Base-by-base conservation (phyloP, 2,329 filamentous ascomycete species). In the Xylariaceae sp. region DNA sequence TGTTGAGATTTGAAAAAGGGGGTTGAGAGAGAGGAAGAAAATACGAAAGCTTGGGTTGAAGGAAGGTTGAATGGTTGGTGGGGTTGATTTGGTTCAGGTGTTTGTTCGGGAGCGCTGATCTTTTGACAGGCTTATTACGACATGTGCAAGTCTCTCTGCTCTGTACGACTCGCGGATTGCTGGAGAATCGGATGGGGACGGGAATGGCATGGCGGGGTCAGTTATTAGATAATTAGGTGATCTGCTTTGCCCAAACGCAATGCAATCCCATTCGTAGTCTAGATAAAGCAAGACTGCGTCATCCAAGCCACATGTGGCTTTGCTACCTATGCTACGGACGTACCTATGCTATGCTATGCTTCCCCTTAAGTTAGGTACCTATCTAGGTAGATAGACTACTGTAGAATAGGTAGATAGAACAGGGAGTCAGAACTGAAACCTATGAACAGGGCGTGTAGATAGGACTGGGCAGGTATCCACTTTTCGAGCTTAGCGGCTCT, bases 261-360 rank as follows among this genome's bases (percentile, higher is more conserved):
- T 19, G 19, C 19, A 19, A 19, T 19, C 19, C 19, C 19, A 19
- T 19, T 19, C 19, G 19, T 19, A n/a, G n/a, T n/a, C n/a, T n/a
- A 19, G 19, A 19, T 19, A 19, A 19, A 19, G 37, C 35, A n/a
- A 19, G 43, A 35, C 47, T 63, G 61, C 62, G 62, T 65, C 62
- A 64, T 63, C 19, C 30, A 42, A 65, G 64, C 62, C 62, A 65
- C 64, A 62, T 45, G 35, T 55, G 50, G 53, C 48, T 44, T 42
- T 30, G 37, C 27, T 19, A 35, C 32, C 6, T 35, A 19, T 19
- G 19, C 19, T 19, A n/a, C n/a, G n/a, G n/a, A n/a, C n/a, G n/a
- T n/a, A 19, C 19, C 19, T 19, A 19, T 19, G 19, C 19, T 19
- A 19, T 19, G 19, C 19, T 19, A 19, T 37, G 35, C 35, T 37